These are phyloP conservation scores for Claviceps pazoutovae DNA, from an alignment of 2,329 filamentous ascomycete species.

Conservation along the genomic window DNA sequence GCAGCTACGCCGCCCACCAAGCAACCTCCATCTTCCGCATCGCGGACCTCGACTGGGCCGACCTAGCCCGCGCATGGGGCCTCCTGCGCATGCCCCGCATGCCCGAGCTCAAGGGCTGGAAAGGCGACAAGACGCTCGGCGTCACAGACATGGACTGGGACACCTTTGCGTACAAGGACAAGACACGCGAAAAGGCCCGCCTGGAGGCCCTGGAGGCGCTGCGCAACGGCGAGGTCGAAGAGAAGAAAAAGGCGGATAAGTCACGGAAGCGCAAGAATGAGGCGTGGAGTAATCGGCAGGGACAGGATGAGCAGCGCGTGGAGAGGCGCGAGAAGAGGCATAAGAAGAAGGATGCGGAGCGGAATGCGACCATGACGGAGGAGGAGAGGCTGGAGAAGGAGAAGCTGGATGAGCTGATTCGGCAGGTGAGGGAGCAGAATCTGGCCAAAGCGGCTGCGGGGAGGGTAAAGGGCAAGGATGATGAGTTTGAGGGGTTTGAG, in stretches of 20 bases:
- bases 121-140: constrained; percentile 50
- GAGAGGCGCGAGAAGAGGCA: constrained; percentile 50
- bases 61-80: constrained; percentile 72
- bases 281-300: constrained; percentile 61
- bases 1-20: constrained; percentile 82
- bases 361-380: constrained; percentile 52
- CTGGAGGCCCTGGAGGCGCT: constrained; percentile 39
- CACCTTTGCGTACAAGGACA: constrained; percentile 57
- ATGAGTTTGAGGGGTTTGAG: constrained; percentile 48
- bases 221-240: constrained; percentile 23
- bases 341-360: constrained; percentile 49
- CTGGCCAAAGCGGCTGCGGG: constrained; percentile 20
- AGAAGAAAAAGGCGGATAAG: constrained; percentile 25
- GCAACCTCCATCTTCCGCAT: constrained; percentile 83
- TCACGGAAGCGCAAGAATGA: constrained; percentile 48
- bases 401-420: constrained; percentile 51
- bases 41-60: constrained; percentile 69
- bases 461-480: constrained; percentile 19
- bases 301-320: constrained; percentile 48
- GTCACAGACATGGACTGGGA: constrained; percentile 53
- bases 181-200: constrained; percentile 52
- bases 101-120: constrained; percentile 71
- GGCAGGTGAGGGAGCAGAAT: constrained; percentile 47
- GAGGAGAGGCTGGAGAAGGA: constrained; percentile 49
- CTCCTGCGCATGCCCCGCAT: constrained; percentile 79